Percentiles rank a stretch among this genome's conserved stretches.
phyloP scores from a whole-genome alignment of 139 green algal genomes.

The Chlorella sp. region DNA sequence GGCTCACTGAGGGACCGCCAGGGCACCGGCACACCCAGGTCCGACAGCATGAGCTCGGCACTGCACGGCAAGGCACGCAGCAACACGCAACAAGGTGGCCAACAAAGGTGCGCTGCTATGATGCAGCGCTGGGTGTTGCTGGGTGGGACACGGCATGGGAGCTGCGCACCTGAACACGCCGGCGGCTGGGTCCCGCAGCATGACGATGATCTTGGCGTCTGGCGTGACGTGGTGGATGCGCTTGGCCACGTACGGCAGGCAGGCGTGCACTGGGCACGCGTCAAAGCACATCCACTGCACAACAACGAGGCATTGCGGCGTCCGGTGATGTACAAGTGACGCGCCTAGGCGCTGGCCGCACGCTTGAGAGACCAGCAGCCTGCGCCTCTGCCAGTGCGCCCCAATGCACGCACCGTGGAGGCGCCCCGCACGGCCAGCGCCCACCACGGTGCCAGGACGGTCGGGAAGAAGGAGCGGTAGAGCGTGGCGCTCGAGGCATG shows the following conservation, averaged over 20 bases:
- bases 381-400: too few species aligned
- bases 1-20: constrained; percentile 30
- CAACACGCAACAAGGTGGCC: not conserved
- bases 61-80: not conserved
- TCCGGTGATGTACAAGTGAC: too few species aligned
- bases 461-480: constrained; percentile 80
- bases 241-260: constrained; percentile 56
- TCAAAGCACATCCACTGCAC: constrained; percentile 69
- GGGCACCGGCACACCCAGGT: constrained; percentile 58
- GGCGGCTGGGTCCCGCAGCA: constrained; percentile 33
- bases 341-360: too few species aligned
- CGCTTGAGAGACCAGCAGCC: too few species aligned
- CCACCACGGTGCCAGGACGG: constrained; percentile 57
- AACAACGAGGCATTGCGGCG: not conserved
- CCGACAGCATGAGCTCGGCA: constrained; percentile 40
- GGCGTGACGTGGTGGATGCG: constrained; percentile 57
- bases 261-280: constrained; percentile 66
- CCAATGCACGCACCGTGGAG: constrained; percentile 7
- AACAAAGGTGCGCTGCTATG: too few species aligned
- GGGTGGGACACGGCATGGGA: not conserved
- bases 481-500: constrained; percentile 24
- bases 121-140: not conserved
- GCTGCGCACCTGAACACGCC: constrained; percentile 44
- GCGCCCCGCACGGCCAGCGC: constrained; percentile 33
- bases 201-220: constrained; percentile 70